These are phyloP conservation scores for Chondrostereum purpureum DNA, from an alignment of 1,284 basidiomycete genomes.

Conservation along the genomic window DNA sequence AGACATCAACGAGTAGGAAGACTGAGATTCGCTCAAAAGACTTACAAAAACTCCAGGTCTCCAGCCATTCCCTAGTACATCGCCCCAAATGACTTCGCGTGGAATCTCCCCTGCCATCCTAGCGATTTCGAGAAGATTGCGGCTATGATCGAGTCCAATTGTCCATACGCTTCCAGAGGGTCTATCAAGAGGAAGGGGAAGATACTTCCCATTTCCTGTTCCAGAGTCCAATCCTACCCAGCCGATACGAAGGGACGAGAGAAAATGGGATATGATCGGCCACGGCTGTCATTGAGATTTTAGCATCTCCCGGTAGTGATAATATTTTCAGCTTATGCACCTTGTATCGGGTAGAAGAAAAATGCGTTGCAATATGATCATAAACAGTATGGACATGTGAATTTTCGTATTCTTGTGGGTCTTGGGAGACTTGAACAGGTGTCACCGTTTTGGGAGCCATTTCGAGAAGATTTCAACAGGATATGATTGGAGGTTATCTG, in stretches of 20 bases:
- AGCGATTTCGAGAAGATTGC: conserved; percentile 74
- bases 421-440: conserved; percentile 20
- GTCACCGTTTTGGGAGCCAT: background rate
- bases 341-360: conserved; percentile 92
- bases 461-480: background rate
- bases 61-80: conserved; percentile 69
- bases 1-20: background rate
- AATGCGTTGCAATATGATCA: conserved; percentile 87
- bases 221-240: conserved; percentile 91
- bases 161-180: conserved; percentile 54
- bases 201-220: conserved; percentile 97
- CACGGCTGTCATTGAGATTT: conserved; percentile 67
- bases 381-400: conserved; percentile 82
- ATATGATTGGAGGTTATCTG: background rate
- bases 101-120: conserved; percentile 42
- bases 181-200: conserved; percentile 59
- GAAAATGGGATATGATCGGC: conserved; percentile 86
- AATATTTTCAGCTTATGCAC: no score
- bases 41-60: conserved; percentile 72
- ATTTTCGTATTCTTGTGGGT: conserved; percentile 60
- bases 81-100: conserved; percentile 73
- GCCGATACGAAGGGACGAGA: conserved; percentile 67
- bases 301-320: background rate
- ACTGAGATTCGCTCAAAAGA: no score
- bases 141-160: conserved; percentile 79